Evolutionary conservation across 805 yeast genomes (phyloP).

Genomic region (Candida ipomoeae): DNA sequence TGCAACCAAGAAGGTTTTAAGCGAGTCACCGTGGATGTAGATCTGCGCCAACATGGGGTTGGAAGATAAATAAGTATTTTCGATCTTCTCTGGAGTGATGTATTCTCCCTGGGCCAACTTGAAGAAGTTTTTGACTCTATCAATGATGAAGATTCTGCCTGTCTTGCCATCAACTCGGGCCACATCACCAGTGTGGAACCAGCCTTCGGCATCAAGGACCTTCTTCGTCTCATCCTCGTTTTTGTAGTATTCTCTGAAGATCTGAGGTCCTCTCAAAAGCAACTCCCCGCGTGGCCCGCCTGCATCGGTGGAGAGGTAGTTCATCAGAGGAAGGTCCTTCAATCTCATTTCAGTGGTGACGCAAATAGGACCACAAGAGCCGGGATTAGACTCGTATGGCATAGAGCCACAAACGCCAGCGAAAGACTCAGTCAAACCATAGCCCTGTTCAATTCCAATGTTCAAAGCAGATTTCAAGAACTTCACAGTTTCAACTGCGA

Average conservation of each 20-base stretch:
- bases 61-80: slow-evolving; percentile 29
- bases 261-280: slow-evolving; percentile 25
- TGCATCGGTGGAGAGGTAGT: slow-evolving; percentile 19
- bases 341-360: slow-evolving; percentile 20
- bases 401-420: slow-evolving; percentile 20
- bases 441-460: slow-evolving; percentile 28
- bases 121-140: slow-evolving; percentile 19
- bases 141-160: slow-evolving; percentile 28
- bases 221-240: slow-evolving; percentile 23
- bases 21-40: slow-evolving; percentile 62
- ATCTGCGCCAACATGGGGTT: slow-evolving; percentile 50
- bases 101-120: slow-evolving; percentile 21
- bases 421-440: slow-evolving; percentile 32
- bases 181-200: slow-evolving; percentile 37
- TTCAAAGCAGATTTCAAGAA: slow-evolving; percentile 25
- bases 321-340: slow-evolving; percentile 24
- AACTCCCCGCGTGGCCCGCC: slow-evolving; percentile 29
- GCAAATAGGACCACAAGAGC: slow-evolving; percentile 23
- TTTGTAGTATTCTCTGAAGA: slow-evolving; percentile 23
- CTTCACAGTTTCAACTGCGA: slow-evolving; percentile 18
- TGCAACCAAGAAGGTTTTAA: slow-evolving; percentile 53
- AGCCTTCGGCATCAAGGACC: slow-evolving; percentile 20
- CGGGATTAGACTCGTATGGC: slow-evolving; percentile 20
- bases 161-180: slow-evolving; percentile 43
- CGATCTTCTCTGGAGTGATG: slow-evolving; percentile 19